Percentiles rank a stretch among this genome's conserved stretches.
phyloP scores from a whole-genome alignment of 345 rosid genomes.

The Salix dunnii region DNA sequence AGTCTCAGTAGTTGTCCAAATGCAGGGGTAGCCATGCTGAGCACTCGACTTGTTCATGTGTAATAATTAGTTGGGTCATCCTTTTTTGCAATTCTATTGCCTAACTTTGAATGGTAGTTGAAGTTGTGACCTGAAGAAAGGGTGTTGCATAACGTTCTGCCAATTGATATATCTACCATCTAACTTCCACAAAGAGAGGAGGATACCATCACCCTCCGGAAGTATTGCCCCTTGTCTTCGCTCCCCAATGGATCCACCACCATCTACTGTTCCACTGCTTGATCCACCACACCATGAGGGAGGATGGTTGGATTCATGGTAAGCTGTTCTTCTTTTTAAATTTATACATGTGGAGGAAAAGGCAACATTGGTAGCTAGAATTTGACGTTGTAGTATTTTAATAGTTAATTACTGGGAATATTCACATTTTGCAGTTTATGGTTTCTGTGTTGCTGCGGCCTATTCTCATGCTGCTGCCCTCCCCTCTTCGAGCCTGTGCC shows the following conservation, averaged over 20 bases:
- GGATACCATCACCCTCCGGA: neutral
- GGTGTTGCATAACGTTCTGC: neutral
- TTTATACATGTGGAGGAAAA: neutral
- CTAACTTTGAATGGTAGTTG: constrained; percentile 38
- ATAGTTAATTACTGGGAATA: neutral
- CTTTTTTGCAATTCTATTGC: neutral
- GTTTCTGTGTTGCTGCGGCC: constrained; percentile 55
- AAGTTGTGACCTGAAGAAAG: constrained; percentile 17
- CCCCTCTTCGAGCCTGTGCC: constrained; percentile 52
- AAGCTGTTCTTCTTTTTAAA: constrained; percentile 9
- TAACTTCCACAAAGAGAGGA: neutral
- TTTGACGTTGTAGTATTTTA: neutral
- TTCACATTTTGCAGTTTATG: constrained; percentile 38
- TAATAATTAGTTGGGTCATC: neutral
- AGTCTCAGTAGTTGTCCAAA: neutral
- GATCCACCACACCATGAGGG: constrained; percentile 26
- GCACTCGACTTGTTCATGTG: neutral
- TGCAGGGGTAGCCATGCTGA: neutral
- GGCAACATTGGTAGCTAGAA: neutral
- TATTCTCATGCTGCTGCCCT: constrained; percentile 51
- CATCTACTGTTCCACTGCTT: constrained; percentile 39
- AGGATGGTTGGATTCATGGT: constrained; percentile 44
- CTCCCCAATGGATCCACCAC: constrained; percentile 36
- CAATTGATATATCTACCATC: neutral
- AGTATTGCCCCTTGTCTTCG: neutral